phyloP scores from a whole-genome alignment of 2,329 filamentous ascomycete genomes.

The Stachybotrys chartarum region DNA sequence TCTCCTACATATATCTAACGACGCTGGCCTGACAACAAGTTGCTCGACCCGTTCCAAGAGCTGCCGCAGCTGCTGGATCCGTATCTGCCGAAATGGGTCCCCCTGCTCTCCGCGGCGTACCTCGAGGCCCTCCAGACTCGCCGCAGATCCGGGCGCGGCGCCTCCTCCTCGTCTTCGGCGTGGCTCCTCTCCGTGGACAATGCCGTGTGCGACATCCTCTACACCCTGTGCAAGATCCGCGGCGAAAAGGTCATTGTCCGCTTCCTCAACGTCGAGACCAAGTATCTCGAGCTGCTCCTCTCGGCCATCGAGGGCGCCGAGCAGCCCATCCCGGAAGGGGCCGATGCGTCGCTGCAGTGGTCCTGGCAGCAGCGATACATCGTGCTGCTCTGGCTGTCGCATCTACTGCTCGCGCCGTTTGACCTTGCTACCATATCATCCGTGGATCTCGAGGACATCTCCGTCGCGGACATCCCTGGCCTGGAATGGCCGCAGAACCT shows the following conservation, averaged over 20 bases:
- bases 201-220: constrained; percentile 74
- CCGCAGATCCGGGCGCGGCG: constrained; percentile 26
- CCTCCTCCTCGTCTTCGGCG: constrained; percentile 21
- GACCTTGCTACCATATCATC: constrained; percentile 81
- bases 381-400: constrained; percentile 79
- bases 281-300: constrained; percentile 74
- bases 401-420: constrained; percentile 80
- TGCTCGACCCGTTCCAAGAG: constrained; percentile 88
- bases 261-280: constrained; percentile 86
- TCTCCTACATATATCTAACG: neutral
- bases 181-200: constrained; percentile 51
- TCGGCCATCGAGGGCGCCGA: constrained; percentile 61
- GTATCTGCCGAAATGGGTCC: constrained; percentile 68
- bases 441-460: constrained; percentile 38
- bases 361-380: constrained; percentile 88
- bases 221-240: constrained; percentile 88
- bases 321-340: constrained; percentile 11
- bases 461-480: constrained; percentile 33
- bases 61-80: constrained; percentile 89
- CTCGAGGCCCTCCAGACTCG: constrained; percentile 53
- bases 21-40: constrained; percentile 16
- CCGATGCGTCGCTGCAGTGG: constrained; percentile 29
- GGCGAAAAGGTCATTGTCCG: constrained; percentile 88
- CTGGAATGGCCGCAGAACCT: constrained; percentile 52
- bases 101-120: constrained; percentile 68